A percentile compares a stretch with the other conserved stretches of the same genome.
Conservation (phyloP, 257 asterid genomes). For the Solanum habrochaites region DNA sequence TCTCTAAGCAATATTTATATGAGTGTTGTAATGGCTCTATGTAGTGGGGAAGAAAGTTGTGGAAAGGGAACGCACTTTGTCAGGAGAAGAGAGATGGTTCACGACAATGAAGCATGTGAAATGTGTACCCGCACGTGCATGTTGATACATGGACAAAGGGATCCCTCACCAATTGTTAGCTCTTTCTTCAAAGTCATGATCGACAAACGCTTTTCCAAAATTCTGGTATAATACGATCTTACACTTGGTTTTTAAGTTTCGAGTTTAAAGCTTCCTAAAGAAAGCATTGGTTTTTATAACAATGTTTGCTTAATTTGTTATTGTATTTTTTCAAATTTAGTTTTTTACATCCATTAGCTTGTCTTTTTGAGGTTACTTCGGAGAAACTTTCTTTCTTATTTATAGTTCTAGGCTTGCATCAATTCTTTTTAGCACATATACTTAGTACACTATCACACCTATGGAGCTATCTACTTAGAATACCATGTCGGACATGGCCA, state of each 20-base stretch:
- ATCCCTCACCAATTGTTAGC: background rate
- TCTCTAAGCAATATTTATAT: background rate
- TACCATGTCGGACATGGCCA: background rate
- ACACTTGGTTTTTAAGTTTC: background rate
- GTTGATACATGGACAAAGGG: constrained; percentile 6
- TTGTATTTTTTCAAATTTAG: background rate
- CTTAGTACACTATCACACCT: background rate
- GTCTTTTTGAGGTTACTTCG: background rate
- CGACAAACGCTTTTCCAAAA: constrained; percentile 1
- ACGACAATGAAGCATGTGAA: background rate
- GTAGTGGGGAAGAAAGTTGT: background rate
- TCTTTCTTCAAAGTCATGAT: constrained; percentile 26
- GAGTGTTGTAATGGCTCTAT: background rate
- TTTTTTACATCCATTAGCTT: background rate
- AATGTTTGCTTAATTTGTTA: background rate
- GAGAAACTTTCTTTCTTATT: background rate
- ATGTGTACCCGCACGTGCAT: constrained; percentile 5
- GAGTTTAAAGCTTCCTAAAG: background rate
- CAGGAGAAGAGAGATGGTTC: background rate
- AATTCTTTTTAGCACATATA: background rate
- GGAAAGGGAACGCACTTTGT: background rate
- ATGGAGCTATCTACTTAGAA: background rate
- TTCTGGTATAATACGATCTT: constrained; percentile 11
- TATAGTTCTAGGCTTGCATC: background rate
- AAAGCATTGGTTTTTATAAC: background rate